Conservation (phyloP, 1,284 basidiomycete species). For the Pseudozyma sp. region DNA sequence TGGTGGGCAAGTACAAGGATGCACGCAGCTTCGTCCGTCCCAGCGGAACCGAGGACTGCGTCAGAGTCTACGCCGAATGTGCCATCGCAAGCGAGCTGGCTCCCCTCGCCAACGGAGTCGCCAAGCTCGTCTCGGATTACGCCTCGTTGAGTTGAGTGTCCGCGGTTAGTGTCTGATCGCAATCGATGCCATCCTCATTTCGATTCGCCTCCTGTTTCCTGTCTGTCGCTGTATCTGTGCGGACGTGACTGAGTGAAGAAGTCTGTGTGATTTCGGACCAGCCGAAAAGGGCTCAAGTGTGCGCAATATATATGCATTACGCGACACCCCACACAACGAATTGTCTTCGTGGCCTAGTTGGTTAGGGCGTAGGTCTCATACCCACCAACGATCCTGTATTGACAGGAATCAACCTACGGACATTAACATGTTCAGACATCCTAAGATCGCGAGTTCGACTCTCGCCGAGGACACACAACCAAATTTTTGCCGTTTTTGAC, state of each 20-base stretch:
- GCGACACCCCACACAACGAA: neutral
- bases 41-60: constrained; percentile 97
- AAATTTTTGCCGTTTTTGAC: constrained; percentile 6
- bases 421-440: constrained; percentile 20
- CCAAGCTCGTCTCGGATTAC: constrained; percentile 55
- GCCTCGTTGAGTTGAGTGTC: constrained; percentile 15
- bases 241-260: too few species aligned
- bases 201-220: neutral
- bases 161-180: neutral
- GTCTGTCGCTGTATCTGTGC: too few species aligned
- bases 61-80: constrained; percentile 97
- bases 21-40: constrained; percentile 94
- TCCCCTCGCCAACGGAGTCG: constrained; percentile 56
- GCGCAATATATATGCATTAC: neutral
- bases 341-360: constrained; percentile 47
- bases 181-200: neutral
- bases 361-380: constrained; percentile 52
- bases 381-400: constrained; percentile 40
- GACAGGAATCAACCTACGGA: constrained; percentile 38
- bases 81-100: constrained; percentile 80
- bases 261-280: too few species aligned
- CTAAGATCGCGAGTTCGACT: constrained; percentile 50
- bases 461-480: constrained; percentile 41
- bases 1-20: constrained; percentile 82
- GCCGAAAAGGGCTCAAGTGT: too few species aligned